Evolutionary conservation across 1,139 yeast species (phyloP).

Genomic region (Scheffersomyces parashehatae): DNA sequence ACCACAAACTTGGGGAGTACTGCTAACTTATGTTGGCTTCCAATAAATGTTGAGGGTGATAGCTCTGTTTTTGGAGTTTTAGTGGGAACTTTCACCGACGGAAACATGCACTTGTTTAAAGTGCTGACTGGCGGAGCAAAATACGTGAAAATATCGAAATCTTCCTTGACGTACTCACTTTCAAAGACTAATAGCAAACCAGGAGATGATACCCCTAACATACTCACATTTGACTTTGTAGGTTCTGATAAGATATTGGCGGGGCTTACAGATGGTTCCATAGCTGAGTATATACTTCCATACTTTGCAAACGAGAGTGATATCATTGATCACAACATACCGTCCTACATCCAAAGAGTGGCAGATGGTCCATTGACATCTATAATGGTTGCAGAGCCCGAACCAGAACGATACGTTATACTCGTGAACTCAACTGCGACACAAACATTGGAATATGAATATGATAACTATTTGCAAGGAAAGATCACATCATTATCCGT

Average conservation of each 20-base stretch:
- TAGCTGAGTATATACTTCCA: slow-evolving; percentile 62
- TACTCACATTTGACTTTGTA: slow-evolving; percentile 56
- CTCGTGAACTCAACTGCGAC: slow-evolving; percentile 54
- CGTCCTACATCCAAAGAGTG: slow-evolving; percentile 50
- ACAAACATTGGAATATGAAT: slow-evolving; percentile 40
- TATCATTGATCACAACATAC: slow-evolving; percentile 22
- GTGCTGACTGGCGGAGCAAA: slow-evolving; percentile 21
- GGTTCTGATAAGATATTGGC: slow-evolving; percentile 51
- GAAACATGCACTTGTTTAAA: slow-evolving; percentile 56
- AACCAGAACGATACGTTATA: slow-evolving; percentile 28
- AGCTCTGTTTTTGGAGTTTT: slow-evolving; percentile 41
- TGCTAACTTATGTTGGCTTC: slow-evolving; percentile 55
- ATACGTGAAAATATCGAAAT: slow-evolving; percentile 22
- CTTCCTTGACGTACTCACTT: slow-evolving; percentile 28
- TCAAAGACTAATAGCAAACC: background rate
- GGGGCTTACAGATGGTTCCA: slow-evolving; percentile 66
- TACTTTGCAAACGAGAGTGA: slow-evolving; percentile 10
- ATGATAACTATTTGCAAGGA: slow-evolving; percentile 40
- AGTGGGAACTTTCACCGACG: slow-evolving; percentile 64
- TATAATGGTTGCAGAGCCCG: slow-evolving; percentile 38
- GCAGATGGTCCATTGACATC: slow-evolving; percentile 54
- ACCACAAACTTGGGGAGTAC: slow-evolving; percentile 54
- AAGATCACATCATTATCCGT: slow-evolving; percentile 23
- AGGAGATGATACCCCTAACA: slow-evolving; percentile 3
- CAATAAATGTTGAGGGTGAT: slow-evolving; percentile 20